Base-by-base conservation (phyloP, 495 filamentous ascomycete species). In the Choiromyces venosus region DNA sequence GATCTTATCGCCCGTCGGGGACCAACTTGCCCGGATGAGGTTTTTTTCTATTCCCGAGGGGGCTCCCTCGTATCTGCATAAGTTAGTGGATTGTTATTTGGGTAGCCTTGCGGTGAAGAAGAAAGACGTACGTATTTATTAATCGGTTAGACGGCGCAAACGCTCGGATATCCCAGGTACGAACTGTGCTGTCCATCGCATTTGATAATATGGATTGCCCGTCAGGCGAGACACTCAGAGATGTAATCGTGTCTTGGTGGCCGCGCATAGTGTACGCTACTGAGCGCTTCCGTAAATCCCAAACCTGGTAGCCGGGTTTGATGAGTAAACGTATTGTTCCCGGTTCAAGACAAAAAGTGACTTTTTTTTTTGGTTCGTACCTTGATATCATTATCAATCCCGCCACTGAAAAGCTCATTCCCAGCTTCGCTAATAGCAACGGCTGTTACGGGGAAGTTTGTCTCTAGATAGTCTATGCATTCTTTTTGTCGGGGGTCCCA, bases 351-450 rank as follows among this genome's bases (percentile, higher is more conserved):
- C 46, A 25, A n/a, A n/a, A n/a, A 18, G 25, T 61, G 52, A 61
- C 52, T 61, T 33, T 61, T 29, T 33, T 69, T 69, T 3, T 33
- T n/a, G n/a, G 67, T 37, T 35, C 42, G 39, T 69, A 95, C 92
- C 80, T 96, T 93, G 81, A 99, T 96, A 72, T 96, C 93, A 77
- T 97, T 97, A 82, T 98, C 95, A 71, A 99, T 97, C 14, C 93
- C 91, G 44, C 95, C 95, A 25, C 91, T 93, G 82, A 93, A 99
- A 9, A 99, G 87, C 83, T 99, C 96, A 81, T 95, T 97, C 21
- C 94, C 95, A 25, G 93, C 92, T 83, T 97, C 94, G 6, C 93
- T 90, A 9, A 97, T 82, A 5, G 94, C 93, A 0, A 98, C 90
- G 0, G 94, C 91, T 0, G 94, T 97, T 76, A 99, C 89, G 8